These are phyloP conservation scores for Aspergillus quadricinctus DNA, from an alignment of 2,329 filamentous ascomycete species.

Conservation along the genomic window DNA sequence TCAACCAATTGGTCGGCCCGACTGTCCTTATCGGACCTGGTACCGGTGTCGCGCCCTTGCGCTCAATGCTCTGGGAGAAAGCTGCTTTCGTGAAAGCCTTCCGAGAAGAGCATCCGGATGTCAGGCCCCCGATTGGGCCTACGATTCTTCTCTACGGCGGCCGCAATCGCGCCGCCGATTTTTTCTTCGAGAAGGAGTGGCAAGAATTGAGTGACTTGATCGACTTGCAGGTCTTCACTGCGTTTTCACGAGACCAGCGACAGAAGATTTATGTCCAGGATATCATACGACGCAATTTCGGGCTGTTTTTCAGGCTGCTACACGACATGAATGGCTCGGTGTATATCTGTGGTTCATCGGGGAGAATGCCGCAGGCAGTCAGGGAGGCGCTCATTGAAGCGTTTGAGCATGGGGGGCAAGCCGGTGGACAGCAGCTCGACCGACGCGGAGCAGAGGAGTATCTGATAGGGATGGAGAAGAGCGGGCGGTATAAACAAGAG, in stretches of 20 bases:
- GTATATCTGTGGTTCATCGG: constrained; percentile 54
- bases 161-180: constrained; percentile 70
- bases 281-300: constrained; percentile 49
- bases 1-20: constrained; percentile 49
- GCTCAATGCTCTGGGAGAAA: constrained; percentile 77
- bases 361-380: constrained; percentile 68
- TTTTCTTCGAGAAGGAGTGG: constrained; percentile 80
- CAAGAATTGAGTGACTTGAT: constrained; percentile 37
- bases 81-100: constrained; percentile 32
- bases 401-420: constrained; percentile 48
- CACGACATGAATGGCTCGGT: constrained; percentile 49
- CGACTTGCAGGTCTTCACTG: constrained; percentile 54
- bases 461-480: constrained; percentile 56
- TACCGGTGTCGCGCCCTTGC: constrained; percentile 81
- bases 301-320: constrained; percentile 50
- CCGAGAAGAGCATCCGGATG: constrained; percentile 23
- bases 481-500: constrained; percentile 62
- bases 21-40: constrained; percentile 78
- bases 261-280: constrained; percentile 67
- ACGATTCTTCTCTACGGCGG: constrained; percentile 78
- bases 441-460: constrained; percentile 53
- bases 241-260: constrained; percentile 66
- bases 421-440: constrained; percentile 29
- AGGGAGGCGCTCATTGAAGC: constrained; percentile 62
- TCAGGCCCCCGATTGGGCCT: constrained; percentile 34